These are phyloP conservation scores for Gossypium stocksii DNA, from an alignment of 345 rosid species.

Conservation along the genomic window DNA sequence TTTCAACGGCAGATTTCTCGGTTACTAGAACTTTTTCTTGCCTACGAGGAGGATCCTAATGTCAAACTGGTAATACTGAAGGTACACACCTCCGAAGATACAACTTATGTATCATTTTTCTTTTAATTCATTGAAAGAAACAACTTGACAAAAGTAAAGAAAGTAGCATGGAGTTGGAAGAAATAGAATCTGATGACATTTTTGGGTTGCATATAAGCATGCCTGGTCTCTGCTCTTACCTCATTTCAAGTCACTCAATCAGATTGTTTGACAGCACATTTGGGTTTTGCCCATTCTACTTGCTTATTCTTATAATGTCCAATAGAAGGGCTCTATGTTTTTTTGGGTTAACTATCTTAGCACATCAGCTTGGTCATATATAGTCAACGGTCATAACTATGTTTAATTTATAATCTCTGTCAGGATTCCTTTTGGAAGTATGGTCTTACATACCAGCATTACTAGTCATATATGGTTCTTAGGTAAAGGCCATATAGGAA, in stretches of 20 bases:
- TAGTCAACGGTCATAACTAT: background rate
- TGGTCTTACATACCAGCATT: background rate
- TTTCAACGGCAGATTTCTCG: slow-evolving; percentile 41
- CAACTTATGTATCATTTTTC: background rate
- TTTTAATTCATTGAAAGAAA: background rate
- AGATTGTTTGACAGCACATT: background rate
- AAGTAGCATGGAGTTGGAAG: background rate
- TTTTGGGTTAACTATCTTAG: background rate
- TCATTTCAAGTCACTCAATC: background rate
- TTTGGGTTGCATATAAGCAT: background rate
- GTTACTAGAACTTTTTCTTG: slow-evolving; percentile 50
- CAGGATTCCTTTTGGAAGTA: background rate
- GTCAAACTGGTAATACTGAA: slow-evolving; percentile 66
- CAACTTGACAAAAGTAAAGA: background rate
- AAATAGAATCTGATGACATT: background rate
- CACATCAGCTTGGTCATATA: background rate
- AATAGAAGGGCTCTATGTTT: background rate
- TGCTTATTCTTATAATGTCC: background rate
- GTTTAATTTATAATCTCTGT: background rate
- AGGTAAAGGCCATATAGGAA: background rate
- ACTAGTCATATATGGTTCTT: background rate
- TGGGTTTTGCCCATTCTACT: background rate
- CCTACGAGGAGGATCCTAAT: slow-evolving; percentile 50
- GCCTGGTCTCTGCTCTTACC: background rate
- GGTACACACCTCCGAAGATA: slow-evolving; percentile 31